Conservation (phyloP, 768 basidiomycete species). For the Lentinula raphanica region DNA sequence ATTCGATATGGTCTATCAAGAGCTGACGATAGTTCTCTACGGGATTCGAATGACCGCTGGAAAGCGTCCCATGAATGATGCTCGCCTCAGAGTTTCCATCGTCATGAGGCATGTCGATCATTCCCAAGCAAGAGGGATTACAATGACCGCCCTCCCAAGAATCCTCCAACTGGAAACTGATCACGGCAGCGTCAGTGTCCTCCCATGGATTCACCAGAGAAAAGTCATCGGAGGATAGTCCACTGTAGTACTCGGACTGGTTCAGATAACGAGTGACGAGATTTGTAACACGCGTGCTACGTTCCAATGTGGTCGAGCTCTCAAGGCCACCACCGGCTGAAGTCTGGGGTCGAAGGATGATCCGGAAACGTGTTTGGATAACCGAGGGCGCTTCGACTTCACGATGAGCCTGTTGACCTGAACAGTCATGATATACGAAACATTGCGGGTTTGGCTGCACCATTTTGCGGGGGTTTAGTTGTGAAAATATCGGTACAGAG, state of each 20-base stretch:
- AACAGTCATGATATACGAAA: no score
- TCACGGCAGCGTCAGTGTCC: not conserved
- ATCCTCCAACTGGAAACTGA: not conserved
- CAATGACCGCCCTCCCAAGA: not conserved
- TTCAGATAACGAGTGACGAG: not conserved
- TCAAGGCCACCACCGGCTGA: not conserved
- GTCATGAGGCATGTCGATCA: not conserved
- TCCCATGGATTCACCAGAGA: not conserved
- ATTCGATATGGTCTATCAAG: not conserved
- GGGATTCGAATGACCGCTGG: not conserved
- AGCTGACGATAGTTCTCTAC: no score
- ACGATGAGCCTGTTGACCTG: no score
- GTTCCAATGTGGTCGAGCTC: not conserved
- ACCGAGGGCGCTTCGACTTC: not conserved
- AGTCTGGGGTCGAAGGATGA: not conserved
- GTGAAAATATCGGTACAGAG: no score
- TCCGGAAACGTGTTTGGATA: not conserved
- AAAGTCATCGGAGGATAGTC: not conserved
- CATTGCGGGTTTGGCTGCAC: no score
- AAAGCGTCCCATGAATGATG: not conserved
- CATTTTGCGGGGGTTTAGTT: no score
- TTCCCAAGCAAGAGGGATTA: not conserved
- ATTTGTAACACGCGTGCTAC: not conserved
- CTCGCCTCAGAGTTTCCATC: not conserved
- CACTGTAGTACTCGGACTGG: not conserved